Evolutionary conservation across 306 rosid genomes (phyloP), one percentile per base, ranked within the genome.

Genomic region (Echinosophora koreensis): DNA sequence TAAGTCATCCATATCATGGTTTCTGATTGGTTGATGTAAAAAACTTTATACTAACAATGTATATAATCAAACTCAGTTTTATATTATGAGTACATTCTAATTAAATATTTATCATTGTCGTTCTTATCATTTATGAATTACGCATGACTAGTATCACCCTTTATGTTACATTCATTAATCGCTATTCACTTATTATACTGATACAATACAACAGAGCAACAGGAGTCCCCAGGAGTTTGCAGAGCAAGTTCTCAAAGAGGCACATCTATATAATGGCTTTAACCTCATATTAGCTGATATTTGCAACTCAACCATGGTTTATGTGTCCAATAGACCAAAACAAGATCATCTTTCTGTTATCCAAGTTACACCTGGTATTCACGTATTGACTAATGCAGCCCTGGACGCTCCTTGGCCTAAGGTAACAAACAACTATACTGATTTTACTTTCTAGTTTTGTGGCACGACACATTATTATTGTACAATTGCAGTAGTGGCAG

Each of bases 321-420:
- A 88, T 76, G 92, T 92, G n/a, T 90, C 87, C 77, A 92, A 92
- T 59, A 89, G 97, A 75, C 86, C 92, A 28, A 70, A 78, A 2
- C 85, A 57, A 30, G 90, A 61, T 12, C 27, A 74, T 49, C 46
- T 22, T 41, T 63, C 79, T 73, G 73, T 89, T 17, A 65, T 55
- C 3, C 70, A 55, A 17, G 91, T 92, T 73, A 83, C 90, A 15
- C 91, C 97, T 46, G 98, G 98, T 50, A 82, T 92, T 86, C 98
- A 94, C 63, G 97, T 90, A 28, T 69, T 94, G 85, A 74, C 97
- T 22, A 94, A 94, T 86, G 91, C 93, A 76, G 63, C 71, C 14
- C 83, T 94, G 2, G 91, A 94, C 32, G 73, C 90, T 71, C 87
- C 97, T 56, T 94, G 97, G 97, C 91, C 92, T 42, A 94, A 94